Percentiles rank a stretch among this genome's conserved stretches.
Evolutionary conservation across 257 asterid genomes (phyloP).

Genomic region (Knoxia roxburghii): DNA sequence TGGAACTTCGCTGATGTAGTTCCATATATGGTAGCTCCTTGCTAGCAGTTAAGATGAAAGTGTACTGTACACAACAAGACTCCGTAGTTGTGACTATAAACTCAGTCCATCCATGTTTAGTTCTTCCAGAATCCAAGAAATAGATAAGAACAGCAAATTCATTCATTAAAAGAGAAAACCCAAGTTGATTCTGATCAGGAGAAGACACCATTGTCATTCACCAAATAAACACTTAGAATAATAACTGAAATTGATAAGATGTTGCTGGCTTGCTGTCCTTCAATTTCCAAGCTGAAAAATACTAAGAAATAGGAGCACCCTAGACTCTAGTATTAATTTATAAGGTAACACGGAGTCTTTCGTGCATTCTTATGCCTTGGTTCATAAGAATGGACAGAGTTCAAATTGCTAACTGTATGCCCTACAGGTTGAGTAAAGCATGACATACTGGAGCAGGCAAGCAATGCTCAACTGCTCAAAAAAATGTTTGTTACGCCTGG

Average conservation of each 20-base stretch:
- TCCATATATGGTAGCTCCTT: constrained; percentile 79
- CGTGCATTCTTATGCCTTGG: neutral
- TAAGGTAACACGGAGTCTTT: neutral
- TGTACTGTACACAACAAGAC: constrained; percentile 56
- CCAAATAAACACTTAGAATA: neutral
- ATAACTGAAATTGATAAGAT: neutral
- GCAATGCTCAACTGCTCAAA: constrained; percentile 80
- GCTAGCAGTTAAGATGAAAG: constrained; percentile 82
- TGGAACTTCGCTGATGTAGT: constrained; percentile 65
- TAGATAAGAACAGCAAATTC: neutral
- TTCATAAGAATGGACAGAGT: neutral
- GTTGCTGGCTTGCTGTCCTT: too few relatives aligned
- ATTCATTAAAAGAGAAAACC: neutral
- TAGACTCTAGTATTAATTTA: too few relatives aligned
- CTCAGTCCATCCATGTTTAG: neutral
- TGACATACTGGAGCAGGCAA: constrained; percentile 84
- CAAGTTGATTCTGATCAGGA: too few relatives aligned
- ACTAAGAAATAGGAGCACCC: too few relatives aligned
- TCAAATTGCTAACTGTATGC: too few relatives aligned
- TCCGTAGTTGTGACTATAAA: neutral
- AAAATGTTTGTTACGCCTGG: constrained; percentile 59
- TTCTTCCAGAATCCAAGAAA: neutral
- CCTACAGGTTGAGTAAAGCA: neutral
- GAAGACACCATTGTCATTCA: neutral
- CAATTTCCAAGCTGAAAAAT: too few relatives aligned